Evolutionary conservation across 2,329 filamentous ascomycete genomes (phyloP).

Genomic region (Ophiosphaerella korrae): DNA sequence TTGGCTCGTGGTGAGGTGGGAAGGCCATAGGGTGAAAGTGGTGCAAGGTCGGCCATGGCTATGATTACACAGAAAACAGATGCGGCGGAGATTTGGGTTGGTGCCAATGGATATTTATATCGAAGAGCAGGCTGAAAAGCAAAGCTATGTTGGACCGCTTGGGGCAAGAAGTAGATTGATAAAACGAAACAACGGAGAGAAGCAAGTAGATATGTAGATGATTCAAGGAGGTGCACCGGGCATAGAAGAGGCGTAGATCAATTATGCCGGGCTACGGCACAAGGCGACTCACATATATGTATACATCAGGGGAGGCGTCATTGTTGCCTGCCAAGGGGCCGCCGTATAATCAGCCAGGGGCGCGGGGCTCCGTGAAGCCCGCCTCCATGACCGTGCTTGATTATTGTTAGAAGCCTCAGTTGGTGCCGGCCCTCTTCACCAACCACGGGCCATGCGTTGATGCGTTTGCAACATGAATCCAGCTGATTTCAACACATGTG

Average conservation of each 20-base stretch:
- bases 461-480: constrained; percentile 7
- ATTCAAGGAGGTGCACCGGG: constrained; percentile 20
- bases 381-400: constrained; percentile 15
- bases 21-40: constrained; percentile 24
- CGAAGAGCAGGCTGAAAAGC: constrained; percentile 2
- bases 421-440: constrained; percentile 7
- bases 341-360: constrained; percentile 18
- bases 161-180: constrained; percentile 10
- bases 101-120: constrained; percentile 10
- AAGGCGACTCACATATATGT: constrained; percentile 24
- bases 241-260: constrained; percentile 18
- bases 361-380: constrained; percentile 23
- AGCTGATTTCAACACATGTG: not conserved
- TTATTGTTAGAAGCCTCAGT: not conserved
- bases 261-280: constrained; percentile 28
- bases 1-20: constrained; percentile 30
- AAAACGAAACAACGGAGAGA: constrained; percentile 3
- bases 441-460: constrained; percentile 10
- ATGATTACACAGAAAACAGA: constrained; percentile 10
- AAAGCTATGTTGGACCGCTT: constrained; percentile 4
- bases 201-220: constrained; percentile 21
- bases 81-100: not conserved
- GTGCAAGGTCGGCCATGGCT: constrained; percentile 23
- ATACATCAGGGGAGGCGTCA: constrained; percentile 24
- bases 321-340: constrained; percentile 20